A percentile compares a stretch with the other conserved stretches of the same genome.
phyloP scores from a whole-genome alignment of 2,329 filamentous ascomycete genomes.

The Xylariaceae sp. region DNA sequence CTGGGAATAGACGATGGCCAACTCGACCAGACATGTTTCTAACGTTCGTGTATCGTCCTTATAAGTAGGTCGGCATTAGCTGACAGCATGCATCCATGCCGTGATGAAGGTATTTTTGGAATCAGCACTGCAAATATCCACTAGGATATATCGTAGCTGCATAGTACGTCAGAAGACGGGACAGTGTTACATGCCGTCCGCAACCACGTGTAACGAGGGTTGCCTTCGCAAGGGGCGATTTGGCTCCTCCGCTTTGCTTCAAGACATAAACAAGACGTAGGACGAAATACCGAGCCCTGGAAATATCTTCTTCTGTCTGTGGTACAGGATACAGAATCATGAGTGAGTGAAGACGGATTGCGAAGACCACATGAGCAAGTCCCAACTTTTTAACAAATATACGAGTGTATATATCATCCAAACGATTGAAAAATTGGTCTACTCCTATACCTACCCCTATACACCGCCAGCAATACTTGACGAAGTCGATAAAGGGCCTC shows the following conservation, averaged over 20 bases:
- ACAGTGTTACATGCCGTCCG: constrained; percentile 15
- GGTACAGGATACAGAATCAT: neutral
- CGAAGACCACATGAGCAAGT: neutral
- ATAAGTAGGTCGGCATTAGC: constrained; percentile 17
- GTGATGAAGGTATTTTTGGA: constrained; percentile 22
- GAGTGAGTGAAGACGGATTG: neutral
- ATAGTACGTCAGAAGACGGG: neutral
- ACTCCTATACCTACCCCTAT: neutral
- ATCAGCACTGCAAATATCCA: constrained; percentile 9
- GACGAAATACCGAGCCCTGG: neutral
- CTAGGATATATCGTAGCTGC: no score
- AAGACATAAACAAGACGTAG: constrained; percentile 1
- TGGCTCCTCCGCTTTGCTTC: constrained; percentile 1
- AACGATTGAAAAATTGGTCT: neutral
- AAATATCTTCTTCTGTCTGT: neutral
- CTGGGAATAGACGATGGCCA: neutral
- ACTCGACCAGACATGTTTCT: neutral
- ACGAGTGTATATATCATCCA: no score
- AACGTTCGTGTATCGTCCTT: neutral
- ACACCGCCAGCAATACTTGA: neutral
- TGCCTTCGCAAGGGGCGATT: constrained; percentile 2
- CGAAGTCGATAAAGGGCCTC: neutral
- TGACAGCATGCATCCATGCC: constrained; percentile 23
- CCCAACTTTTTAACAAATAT: neutral
- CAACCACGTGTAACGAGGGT: constrained; percentile 18